These are phyloP conservation scores for Candida tunisiensis DNA, from an alignment of 1,139 yeast species.

Conservation along the genomic window DNA sequence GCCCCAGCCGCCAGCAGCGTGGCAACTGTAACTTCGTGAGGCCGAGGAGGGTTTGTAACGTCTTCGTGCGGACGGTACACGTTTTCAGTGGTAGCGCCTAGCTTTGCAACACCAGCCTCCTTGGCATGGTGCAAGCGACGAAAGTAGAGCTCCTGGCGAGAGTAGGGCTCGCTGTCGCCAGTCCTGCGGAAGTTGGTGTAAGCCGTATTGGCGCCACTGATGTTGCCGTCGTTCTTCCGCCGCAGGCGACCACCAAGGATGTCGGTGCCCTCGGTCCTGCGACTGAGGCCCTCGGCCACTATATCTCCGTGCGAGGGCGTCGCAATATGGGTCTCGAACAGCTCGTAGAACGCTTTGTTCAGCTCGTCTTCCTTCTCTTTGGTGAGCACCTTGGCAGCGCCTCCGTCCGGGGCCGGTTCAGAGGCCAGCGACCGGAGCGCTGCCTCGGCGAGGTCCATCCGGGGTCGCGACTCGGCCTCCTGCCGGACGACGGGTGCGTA, in stretches of 20 bases:
- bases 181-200: slow-evolving; percentile 24
- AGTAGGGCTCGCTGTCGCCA: slow-evolving; percentile 32
- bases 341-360: too few species aligned
- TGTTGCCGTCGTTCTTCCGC: slow-evolving; percentile 8
- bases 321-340: too few species aligned
- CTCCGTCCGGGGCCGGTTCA: too few species aligned
- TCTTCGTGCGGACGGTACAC: slow-evolving; percentile 60
- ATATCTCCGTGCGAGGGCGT: slow-evolving; percentile 7
- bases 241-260: slow-evolving; percentile 1
- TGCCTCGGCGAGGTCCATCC: too few species aligned
- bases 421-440: too few species aligned
- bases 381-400: too few species aligned
- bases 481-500: too few species aligned
- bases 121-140: slow-evolving; percentile 48
- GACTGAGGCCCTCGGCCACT: slow-evolving; percentile 5
- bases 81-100: slow-evolving; percentile 51
- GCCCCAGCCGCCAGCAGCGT: slow-evolving; percentile 83
- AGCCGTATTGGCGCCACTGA: slow-evolving; percentile 9
- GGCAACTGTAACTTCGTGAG: slow-evolving; percentile 43
- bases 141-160: slow-evolving; percentile 58
- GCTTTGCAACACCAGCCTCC: slow-evolving; percentile 27
- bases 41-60: slow-evolving; percentile 37
- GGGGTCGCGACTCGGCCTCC: too few species aligned
- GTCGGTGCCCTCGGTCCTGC: slow-evolving; percentile 3
- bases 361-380: too few species aligned